A percentile compares a stretch with the other conserved stretches of the same genome.
Conservation (phyloP, 2,329 filamentous ascomycete genomes). For the Ascochyta rabiei region DNA sequence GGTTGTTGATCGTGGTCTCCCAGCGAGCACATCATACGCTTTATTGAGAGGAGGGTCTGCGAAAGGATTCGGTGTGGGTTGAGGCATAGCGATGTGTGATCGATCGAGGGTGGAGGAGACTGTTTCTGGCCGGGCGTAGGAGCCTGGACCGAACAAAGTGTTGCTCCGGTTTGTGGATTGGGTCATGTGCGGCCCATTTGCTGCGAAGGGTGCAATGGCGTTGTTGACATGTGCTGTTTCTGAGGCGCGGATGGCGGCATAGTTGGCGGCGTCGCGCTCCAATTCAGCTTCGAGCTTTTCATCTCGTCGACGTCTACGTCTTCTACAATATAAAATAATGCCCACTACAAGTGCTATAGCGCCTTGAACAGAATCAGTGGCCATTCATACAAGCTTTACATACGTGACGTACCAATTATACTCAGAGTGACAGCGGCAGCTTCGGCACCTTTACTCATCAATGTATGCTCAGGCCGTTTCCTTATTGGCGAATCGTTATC, state of each 20-base stretch:
- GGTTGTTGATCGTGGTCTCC: slow-evolving; percentile 41
- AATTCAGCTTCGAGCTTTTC: slow-evolving; percentile 31
- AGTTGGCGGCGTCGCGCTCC: slow-evolving; percentile 35
- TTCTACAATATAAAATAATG: slow-evolving; percentile 30
- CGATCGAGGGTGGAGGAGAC: slow-evolving; percentile 34
- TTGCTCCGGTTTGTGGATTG: slow-evolving; percentile 32
- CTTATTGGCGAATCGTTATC: slow-evolving; percentile 10
- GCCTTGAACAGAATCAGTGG: slow-evolving; percentile 23
- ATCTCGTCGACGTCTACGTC: slow-evolving; percentile 27
- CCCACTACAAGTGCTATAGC: slow-evolving; percentile 35
- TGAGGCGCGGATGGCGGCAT: slow-evolving; percentile 24
- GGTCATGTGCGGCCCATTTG: slow-evolving; percentile 25
- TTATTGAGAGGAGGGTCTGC: slow-evolving; percentile 45
- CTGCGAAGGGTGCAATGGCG: slow-evolving; percentile 16
- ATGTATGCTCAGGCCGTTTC: slow-evolving; percentile 16
- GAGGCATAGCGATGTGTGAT: slow-evolving; percentile 28
- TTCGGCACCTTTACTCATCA: slow-evolving; percentile 38
- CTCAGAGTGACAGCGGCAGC: slow-evolving; percentile 40
- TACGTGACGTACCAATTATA: slow-evolving; percentile 33
- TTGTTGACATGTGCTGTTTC: slow-evolving; percentile 30
- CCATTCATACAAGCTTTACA: neutral
- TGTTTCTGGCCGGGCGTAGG: slow-evolving; percentile 41
- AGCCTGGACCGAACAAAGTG: slow-evolving; percentile 34
- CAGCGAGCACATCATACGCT: slow-evolving; percentile 43
- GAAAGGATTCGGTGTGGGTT: slow-evolving; percentile 44